Evolutionary conservation across 306 rosid species (phyloP).

Genomic region (Cicer cuneatum): DNA sequence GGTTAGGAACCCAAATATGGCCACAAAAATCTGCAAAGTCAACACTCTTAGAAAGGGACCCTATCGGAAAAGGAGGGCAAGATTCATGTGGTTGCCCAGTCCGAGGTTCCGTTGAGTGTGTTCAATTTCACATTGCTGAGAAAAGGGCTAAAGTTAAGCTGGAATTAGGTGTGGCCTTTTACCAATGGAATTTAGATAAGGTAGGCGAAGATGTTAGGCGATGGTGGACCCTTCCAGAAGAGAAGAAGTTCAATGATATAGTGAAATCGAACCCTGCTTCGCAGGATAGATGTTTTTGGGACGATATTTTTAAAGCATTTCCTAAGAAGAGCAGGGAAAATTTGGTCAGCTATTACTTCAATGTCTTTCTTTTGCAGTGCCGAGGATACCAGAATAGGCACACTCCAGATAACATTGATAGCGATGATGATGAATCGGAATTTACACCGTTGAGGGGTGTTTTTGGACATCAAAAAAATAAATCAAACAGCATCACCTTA

Average conservation of each 20-base stretch:
- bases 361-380: conserved; percentile 83
- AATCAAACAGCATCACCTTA: conserved; percentile 50
- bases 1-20: conserved; percentile 84
- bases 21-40: conserved; percentile 57
- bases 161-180: conserved; percentile 76
- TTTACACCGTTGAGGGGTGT: conserved; percentile 50
- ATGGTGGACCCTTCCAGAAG: conserved; percentile 72
- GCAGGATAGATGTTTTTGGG: conserved; percentile 62
- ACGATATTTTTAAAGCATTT: conserved; percentile 56
- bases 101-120: conserved; percentile 75
- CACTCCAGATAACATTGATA: conserved; percentile 68
- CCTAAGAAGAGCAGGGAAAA: conserved; percentile 74
- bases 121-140: conserved; percentile 67
- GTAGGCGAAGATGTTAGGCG: conserved; percentile 75
- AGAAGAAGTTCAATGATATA: conserved; percentile 63
- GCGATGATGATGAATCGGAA: conserved; percentile 85
- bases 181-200: conserved; percentile 69
- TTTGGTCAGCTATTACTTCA: conserved; percentile 86
- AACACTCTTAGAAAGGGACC: conserved; percentile 66
- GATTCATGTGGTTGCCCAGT: conserved; percentile 71
- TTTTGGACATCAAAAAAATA: conserved; percentile 53
- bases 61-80: conserved; percentile 76
- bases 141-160: conserved; percentile 63
- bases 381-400: conserved; percentile 84
- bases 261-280: conserved; percentile 65